Conservation (phyloP, 1,139 yeast species). For the Kodamaea sp. region DNA sequence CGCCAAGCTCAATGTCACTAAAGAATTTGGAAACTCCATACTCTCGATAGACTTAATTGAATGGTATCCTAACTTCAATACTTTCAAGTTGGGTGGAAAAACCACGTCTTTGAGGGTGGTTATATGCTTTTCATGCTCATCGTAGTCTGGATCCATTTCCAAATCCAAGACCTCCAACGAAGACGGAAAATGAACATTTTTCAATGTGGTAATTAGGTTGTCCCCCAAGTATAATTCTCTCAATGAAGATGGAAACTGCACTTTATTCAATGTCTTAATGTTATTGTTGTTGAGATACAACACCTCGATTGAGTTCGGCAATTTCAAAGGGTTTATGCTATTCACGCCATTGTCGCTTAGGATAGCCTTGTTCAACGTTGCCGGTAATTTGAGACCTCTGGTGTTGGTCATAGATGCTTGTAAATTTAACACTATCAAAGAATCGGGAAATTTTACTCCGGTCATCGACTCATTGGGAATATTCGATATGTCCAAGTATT, state of each 20-base stretch:
- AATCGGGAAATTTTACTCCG: slow-evolving; percentile 48
- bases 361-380: slow-evolving; percentile 30
- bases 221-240: slow-evolving; percentile 44
- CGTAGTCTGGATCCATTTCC: slow-evolving; percentile 45
- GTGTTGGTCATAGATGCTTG: slow-evolving; percentile 51
- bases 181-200: slow-evolving; percentile 45
- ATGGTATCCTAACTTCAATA: slow-evolving; percentile 43
- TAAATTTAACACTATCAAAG: slow-evolving; percentile 36
- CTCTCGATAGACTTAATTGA: slow-evolving; percentile 41
- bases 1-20: slow-evolving; percentile 36
- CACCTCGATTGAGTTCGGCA: slow-evolving; percentile 42
- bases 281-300: slow-evolving; percentile 43
- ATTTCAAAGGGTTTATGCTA: slow-evolving; percentile 47
- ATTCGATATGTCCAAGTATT: slow-evolving; percentile 41
- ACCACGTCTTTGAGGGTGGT: slow-evolving; percentile 46
- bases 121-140: slow-evolving; percentile 45
- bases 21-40: slow-evolving; percentile 39
- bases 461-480: slow-evolving; percentile 53
- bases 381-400: slow-evolving; percentile 46
- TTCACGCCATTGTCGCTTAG: slow-evolving; percentile 47
- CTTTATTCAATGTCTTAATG: slow-evolving; percentile 48
- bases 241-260: slow-evolving; percentile 39
- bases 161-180: slow-evolving; percentile 41
- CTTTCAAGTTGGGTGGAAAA: slow-evolving; percentile 38
- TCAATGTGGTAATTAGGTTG: slow-evolving; percentile 45